Evolutionary conservation across 352 stramenopile species (phyloP), one percentile per base, ranked within the genome.

Genomic region (Pythium aphanidermatum): DNA sequence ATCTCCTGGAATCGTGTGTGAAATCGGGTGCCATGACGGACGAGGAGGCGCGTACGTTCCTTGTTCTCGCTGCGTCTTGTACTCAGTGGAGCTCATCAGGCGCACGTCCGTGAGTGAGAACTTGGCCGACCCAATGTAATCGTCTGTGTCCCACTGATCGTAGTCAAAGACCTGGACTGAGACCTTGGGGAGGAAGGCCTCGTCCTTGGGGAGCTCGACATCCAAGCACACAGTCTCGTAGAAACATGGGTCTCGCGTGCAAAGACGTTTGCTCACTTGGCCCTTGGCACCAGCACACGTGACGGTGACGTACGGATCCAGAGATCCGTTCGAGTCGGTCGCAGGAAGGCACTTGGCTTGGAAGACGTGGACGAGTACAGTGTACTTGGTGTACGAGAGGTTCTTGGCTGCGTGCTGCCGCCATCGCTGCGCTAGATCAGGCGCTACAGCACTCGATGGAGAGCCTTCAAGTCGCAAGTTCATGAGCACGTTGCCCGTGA

Each of bases 221-320:
- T 94, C 77, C 28, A 93, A 95, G 60, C 85, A 83, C 12, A 93
- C 45, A 5, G 81, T 95, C 55, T 95, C 74, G 62, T 95, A 95
- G 60, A 68, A 95, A n/a, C 86, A 50, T 11, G 84, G 82, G 50
- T 95, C 79, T 45, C 75, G 52, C 2, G 82, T 95, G n/a, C n/a
- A n/a, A 53, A 83, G 84, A 45, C 73, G 76, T 60, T 91, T 86
- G 16, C 74, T 71, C 38, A 78, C 51, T 44, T 89, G 86, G 1
- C 71, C 50, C 39, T 95, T 87, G 28, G 86, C 75, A 4, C 77
- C 77, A 71, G 88, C 81, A 47, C 83, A 91, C 23, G 73, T 74
- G 11, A 92, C 67, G 17, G 90, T 65, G 19, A 93, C 51, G 52
- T 87, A 95, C 4, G 84, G 84, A 51, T 95, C 82, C 36, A 93